Base-by-base conservation (phyloP, 768 basidiomycete species). In the Cystobasidium tubakii region DNA sequence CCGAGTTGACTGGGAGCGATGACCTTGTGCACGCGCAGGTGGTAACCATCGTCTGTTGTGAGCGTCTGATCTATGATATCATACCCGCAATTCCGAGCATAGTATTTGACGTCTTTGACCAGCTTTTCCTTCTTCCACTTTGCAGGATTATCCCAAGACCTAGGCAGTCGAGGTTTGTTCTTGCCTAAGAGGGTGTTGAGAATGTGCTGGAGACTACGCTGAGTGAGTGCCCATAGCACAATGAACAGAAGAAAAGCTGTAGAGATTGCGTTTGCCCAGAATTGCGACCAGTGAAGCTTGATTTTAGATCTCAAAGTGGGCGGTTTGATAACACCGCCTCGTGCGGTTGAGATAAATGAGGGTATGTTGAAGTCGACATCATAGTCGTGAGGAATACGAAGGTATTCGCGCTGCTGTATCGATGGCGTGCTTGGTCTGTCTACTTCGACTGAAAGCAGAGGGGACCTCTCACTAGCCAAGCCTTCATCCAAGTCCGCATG, bases 31-130 rank as follows among this genome's bases (percentile, higher is more conserved):
- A 83, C 81, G 76, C 82, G 73, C 77, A 83, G 77, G 42, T 81
- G 79, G 75, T 82, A 85, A 36, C 84, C 84, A 74, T 85, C 84
- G 73, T 84, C 83, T 9, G 83, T 85, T 77, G 83, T 83, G 33
- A 84, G 81, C 50, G 79, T 80, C 77, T 83, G 82, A 72, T 85
- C 81, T 46, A 82, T 79, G 19, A 85, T 83, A 64, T 84, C 83
- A 77, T 83, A 82, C 9, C 84, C 84, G 23, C 82, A 81, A 43
- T 81, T 79, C 17, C 74, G 78, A 1, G 84, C 84, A 78, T 85
- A 85, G 78, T 84, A 84, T 67, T 75, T 75, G n/a, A 84, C 82
- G 73, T 85, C 82, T 65, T 83, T 83, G 44, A 78, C 77, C 71
- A 82, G 81, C 66, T 79, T 79, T 65, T 84, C 84, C 33, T 81